Conservation (phyloP, 306 rosid species). For the Myrica gale region DNA sequence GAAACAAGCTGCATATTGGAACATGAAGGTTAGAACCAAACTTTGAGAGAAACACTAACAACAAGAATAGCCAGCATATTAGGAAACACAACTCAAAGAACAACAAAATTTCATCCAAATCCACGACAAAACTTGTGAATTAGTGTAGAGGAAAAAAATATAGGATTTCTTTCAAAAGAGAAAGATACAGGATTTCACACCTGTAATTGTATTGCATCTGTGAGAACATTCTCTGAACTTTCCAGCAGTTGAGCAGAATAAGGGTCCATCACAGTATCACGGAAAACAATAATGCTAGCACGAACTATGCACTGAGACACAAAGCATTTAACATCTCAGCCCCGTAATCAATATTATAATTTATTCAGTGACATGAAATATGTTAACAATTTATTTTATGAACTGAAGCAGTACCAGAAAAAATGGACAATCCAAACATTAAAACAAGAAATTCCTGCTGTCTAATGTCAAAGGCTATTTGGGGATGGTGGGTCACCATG, state of each 20-base stretch:
- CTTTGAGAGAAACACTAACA: slow-evolving; percentile 23
- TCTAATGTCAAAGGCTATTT: neutral
- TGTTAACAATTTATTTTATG: neutral
- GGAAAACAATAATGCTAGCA: slow-evolving; percentile 60
- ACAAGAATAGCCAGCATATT: slow-evolving; percentile 12
- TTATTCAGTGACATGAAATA: neutral
- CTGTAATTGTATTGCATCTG: slow-evolving; percentile 85
- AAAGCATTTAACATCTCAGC: slow-evolving; percentile 34
- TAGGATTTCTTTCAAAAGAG: neutral
- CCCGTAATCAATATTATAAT: neutral
- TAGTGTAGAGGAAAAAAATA: slow-evolving; percentile 2
- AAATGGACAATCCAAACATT: neutral
- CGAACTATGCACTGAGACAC: slow-evolving; percentile 74
- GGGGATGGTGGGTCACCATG: neutral
- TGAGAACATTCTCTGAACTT: slow-evolving; percentile 45
- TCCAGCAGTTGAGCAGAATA: slow-evolving; percentile 37
- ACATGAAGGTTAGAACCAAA: slow-evolving; percentile 40
- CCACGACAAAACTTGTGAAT: too few species aligned
- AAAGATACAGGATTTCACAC: slow-evolving; percentile 37
- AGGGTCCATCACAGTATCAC: slow-evolving; percentile 38
- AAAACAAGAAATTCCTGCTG: too few species aligned
- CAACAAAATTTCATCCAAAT: too few species aligned
- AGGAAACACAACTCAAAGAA: slow-evolving; percentile 14
- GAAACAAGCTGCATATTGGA: slow-evolving; percentile 77
- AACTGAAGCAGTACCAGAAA: neutral